Evolutionary conservation across 176 grass and related monocot species (phyloP).

Genomic region (Eragrostis curvula): DNA sequence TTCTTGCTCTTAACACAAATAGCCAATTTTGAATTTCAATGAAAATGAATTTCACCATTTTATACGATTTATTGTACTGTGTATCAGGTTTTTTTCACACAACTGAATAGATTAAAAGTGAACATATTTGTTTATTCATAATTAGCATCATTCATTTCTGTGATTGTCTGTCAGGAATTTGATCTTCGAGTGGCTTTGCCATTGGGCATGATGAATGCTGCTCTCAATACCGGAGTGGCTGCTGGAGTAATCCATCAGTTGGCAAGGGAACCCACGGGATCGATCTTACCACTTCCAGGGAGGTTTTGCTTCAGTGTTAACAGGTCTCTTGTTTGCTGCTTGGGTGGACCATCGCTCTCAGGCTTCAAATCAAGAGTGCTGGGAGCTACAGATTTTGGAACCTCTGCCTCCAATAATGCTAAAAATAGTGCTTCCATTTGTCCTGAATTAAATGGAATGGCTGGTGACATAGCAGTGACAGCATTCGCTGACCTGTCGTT

Average conservation of each 20-base stretch:
- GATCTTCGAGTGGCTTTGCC: constrained; percentile 82
- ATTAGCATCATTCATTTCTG: not conserved
- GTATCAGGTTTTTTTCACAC: not conserved
- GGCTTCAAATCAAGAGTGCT: constrained; percentile 81
- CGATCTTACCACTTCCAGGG: constrained; percentile 57
- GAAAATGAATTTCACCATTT: not conserved
- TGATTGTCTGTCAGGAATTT: constrained; percentile 69
- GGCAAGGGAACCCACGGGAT: constrained; percentile 53
- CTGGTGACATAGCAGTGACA: constrained; percentile 68
- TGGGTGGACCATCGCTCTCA: constrained; percentile 69
- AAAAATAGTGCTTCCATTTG: constrained; percentile 37
- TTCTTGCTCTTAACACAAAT: not conserved
- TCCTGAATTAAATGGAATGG: constrained; percentile 51
- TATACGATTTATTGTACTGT: constrained; percentile 22
- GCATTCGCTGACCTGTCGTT: constrained; percentile 87
- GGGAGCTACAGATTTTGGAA: constrained; percentile 42
- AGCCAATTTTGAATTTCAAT: not conserved
- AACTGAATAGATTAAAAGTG: constrained; percentile 25
- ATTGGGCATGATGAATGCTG: constrained; percentile 66
- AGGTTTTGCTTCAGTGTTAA: constrained; percentile 75
- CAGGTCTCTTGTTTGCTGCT: constrained; percentile 63
- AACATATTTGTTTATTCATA: constrained; percentile 6
- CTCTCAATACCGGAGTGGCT: constrained; percentile 76
- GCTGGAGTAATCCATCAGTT: constrained; percentile 63
- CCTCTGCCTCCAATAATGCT: constrained; percentile 36